Conservation (phyloP, 1,284 basidiomycete species). For the Waitea zeae region DNA sequence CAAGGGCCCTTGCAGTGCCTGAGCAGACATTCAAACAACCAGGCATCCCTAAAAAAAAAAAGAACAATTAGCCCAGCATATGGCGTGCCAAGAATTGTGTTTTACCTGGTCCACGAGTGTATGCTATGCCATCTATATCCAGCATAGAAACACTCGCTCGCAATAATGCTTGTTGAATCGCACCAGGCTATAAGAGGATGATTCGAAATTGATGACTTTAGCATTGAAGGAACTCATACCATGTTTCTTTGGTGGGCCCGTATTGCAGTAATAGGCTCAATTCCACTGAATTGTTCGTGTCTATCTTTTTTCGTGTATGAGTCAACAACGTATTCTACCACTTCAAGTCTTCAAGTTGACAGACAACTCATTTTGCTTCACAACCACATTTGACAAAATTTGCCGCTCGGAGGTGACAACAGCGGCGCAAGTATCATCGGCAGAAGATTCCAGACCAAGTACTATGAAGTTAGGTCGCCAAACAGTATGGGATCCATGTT, state of each 20-base stretch:
- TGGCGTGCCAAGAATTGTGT: slow-evolving; percentile 2
- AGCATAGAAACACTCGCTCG: slow-evolving; percentile 40
- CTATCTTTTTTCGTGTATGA: slow-evolving; percentile 15
- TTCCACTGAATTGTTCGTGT: slow-evolving; percentile 61
- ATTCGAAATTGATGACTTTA: too few relatives aligned
- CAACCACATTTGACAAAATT: slow-evolving; percentile 70
- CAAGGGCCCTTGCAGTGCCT: slow-evolving; percentile 68
- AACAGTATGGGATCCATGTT: too few relatives aligned
- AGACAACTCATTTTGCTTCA: slow-evolving; percentile 57
- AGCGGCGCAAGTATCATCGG: slow-evolving; percentile 82
- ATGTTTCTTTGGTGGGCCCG: slow-evolving; percentile 62
- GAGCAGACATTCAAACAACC: slow-evolving; percentile 67
- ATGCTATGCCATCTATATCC: slow-evolving; percentile 77
- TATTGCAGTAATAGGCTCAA: slow-evolving; percentile 68
- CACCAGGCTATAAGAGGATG: slow-evolving; percentile 31
- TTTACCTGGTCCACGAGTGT: slow-evolving; percentile 76
- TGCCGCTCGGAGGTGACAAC: slow-evolving; percentile 50
- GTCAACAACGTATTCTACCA: too few relatives aligned
- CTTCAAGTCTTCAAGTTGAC: slow-evolving; percentile 10
- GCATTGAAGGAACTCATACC: slow-evolving; percentile 26
- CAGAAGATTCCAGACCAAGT: slow-evolving; percentile 71
- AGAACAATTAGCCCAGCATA: neutral
- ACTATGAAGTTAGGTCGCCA: slow-evolving; percentile 58
- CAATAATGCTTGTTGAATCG: slow-evolving; percentile 47
- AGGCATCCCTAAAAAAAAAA: slow-evolving; percentile 36